A percentile compares a stretch with the other conserved stretches of the same genome.
Conservation (phyloP, 805 yeast species). For the Allodekkera sacchari region DNA sequence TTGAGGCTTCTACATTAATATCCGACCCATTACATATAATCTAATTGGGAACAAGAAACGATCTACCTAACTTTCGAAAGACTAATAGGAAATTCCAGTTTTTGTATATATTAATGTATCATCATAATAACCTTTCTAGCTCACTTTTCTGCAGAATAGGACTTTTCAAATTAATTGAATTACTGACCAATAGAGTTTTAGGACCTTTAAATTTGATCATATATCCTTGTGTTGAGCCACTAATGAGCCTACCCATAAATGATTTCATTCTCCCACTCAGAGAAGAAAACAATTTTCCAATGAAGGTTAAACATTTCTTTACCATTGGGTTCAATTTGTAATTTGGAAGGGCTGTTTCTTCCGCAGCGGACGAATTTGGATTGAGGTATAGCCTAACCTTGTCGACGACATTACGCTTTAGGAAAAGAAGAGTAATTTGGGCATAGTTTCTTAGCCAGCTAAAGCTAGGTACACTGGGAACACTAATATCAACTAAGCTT, state of each 20-base stretch:
- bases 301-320: neutral
- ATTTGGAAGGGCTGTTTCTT: no score
- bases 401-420: no score
- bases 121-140: conserved; percentile 10
- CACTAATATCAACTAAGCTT: conserved; percentile 17
- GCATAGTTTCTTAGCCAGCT: conserved; percentile 4
- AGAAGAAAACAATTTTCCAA: neutral
- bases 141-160: conserved; percentile 17
- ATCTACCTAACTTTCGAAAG: no score
- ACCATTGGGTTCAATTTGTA: no score
- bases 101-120: no score
- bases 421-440: no score
- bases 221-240: conserved; percentile 16
- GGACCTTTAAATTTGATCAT: conserved; percentile 25
- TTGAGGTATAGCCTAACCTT: no score
- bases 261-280: conserved; percentile 2
- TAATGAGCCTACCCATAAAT: conserved; percentile 6
- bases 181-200: conserved; percentile 21
- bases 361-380: no score
- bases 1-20: no score
- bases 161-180: conserved; percentile 18
- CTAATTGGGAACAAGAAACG: no score
- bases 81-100: no score
- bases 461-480: conserved; percentile 14
- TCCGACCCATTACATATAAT: no score